Base-by-base conservation (phyloP, 106 monocot species). In the Dioscorea alata region DNA sequence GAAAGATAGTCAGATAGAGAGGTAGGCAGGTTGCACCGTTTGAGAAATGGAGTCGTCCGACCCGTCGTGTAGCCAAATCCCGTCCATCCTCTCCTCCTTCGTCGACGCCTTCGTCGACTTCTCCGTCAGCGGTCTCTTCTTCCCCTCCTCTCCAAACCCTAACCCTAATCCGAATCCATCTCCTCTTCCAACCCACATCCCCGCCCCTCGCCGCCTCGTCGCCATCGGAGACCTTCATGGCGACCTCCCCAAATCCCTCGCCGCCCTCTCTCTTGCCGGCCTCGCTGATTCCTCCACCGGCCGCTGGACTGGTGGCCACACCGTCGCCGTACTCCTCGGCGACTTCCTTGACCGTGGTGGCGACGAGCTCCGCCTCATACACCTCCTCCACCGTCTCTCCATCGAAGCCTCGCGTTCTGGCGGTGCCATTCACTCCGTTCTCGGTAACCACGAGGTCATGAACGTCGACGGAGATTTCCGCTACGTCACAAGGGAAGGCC, bases 401-500 rank as follows among this genome's bases (percentile, higher is more conserved):
- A 16, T 61, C 60, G 84, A 90, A 35, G 90, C 94, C 20, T 68
- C 71, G 57, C 58, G 19, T 48, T 57, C 78, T 18, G 85, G 85
- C 20, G 90, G 87, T 34, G 77, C 59, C 18, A 59, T 99, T 64
- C 52, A 81, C 66, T 78, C 83, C 68, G 57, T 99, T 59, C 73
- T 72, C 56, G 92, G 99, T 15, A 99, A 99, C 73, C 99, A 99
- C 72, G 99, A 99, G 77, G 70, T 93, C 74, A 90, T 99, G 99
- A 99, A 99, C 75, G 59, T 81, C n/a, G 85, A 81, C 8, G 76
- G 76, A 23, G 76, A 85, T 74, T 94, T 94, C 81, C 80, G 90
- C 51, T 94, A 72, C 75, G 76, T 62, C 69, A 83, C 87, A 21
- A 78, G 60, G 0, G 75, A 51, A 8, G 87, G 81, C n/a, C 73